These are phyloP conservation scores for Ceriops tagal DNA, from an alignment of 345 rosid genomes.

Conservation along the genomic window DNA sequence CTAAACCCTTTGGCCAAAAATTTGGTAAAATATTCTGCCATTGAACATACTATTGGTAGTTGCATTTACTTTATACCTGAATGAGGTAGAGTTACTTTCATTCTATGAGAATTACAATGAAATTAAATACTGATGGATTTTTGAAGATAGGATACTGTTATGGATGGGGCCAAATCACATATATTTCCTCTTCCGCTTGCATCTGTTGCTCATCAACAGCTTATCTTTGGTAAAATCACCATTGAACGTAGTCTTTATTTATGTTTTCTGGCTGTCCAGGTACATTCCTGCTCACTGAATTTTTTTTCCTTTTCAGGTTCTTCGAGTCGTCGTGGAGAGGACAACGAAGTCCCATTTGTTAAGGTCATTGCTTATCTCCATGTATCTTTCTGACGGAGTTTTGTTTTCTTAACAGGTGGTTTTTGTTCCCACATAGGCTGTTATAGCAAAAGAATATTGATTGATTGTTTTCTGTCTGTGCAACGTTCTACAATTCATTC, in stretches of 20 bases:
- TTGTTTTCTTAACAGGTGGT: slow-evolving; percentile 1
- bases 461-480: too few species aligned
- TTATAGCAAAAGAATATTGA: too few species aligned
- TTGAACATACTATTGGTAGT: slow-evolving; percentile 3
- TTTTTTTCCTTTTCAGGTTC: slow-evolving; percentile 41
- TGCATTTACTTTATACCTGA: not conserved
- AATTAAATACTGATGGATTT: slow-evolving; percentile 15
- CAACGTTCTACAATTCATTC: slow-evolving; percentile 6
- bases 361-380: slow-evolving; percentile 43
- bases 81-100: too few species aligned
- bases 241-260: not conserved
- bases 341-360: slow-evolving; percentile 42
- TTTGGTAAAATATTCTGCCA: slow-evolving; percentile 44
- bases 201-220: slow-evolving; percentile 77
- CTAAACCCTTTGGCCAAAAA: slow-evolving; percentile 50
- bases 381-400: not conserved
- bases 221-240: slow-evolving; percentile 56
- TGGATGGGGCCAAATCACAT: slow-evolving; percentile 67
- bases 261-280: slow-evolving; percentile 1
- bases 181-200: slow-evolving; percentile 78
- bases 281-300: slow-evolving; percentile 13
- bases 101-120: too few species aligned
- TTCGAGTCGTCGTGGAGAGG: slow-evolving; percentile 43
- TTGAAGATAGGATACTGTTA: slow-evolving; percentile 50
- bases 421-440: too few species aligned